Conservation (phyloP, 2,329 filamentous ascomycete genomes). For the Knoxdaviesia capensis region DNA sequence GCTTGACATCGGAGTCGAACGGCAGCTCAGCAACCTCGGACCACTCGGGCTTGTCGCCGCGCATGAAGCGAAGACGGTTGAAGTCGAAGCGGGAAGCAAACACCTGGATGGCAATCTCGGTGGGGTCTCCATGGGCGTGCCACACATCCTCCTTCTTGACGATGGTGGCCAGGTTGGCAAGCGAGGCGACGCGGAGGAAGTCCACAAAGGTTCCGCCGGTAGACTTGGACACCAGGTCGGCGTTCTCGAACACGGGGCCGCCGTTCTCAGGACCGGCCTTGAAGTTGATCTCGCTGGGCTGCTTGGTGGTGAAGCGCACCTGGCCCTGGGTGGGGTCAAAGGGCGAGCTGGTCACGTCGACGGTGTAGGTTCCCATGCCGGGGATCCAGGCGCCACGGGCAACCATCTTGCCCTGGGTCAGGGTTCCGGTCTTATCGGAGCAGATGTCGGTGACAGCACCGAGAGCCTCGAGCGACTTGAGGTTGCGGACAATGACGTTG, state of each 20-base stretch:
- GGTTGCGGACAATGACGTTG: constrained; percentile 30
- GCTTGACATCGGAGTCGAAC: constrained; percentile 54
- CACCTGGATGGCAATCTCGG: constrained; percentile 54
- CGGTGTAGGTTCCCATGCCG: constrained; percentile 31
- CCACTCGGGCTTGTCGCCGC: constrained; percentile 28
- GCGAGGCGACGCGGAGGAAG: constrained; percentile 37
- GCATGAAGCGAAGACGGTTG: constrained; percentile 30
- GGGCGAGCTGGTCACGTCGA: constrained; percentile 32
- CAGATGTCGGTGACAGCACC: constrained; percentile 39
- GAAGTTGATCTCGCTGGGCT: constrained; percentile 19
- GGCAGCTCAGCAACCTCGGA: constrained; percentile 43
- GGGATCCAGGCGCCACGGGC: constrained; percentile 39
- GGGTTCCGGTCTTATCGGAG: constrained; percentile 36
- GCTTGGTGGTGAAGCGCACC: constrained; percentile 17
- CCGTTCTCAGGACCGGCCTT: constrained; percentile 11
- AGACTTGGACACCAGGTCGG: constrained; percentile 20
- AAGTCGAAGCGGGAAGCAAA: constrained; percentile 46
- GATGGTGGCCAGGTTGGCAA: constrained; percentile 33
- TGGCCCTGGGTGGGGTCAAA: constrained; percentile 34
- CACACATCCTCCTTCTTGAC: constrained; percentile 24
- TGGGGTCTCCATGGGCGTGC: constrained; percentile 43
- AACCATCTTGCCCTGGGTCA: constrained; percentile 45
- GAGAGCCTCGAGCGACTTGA: constrained; percentile 33
- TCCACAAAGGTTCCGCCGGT: constrained; percentile 18
- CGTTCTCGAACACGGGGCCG: constrained; percentile 9